phyloP scores from a whole-genome alignment of 2,329 filamentous ascomycete species.

The Monosporascus sp. region DNA sequence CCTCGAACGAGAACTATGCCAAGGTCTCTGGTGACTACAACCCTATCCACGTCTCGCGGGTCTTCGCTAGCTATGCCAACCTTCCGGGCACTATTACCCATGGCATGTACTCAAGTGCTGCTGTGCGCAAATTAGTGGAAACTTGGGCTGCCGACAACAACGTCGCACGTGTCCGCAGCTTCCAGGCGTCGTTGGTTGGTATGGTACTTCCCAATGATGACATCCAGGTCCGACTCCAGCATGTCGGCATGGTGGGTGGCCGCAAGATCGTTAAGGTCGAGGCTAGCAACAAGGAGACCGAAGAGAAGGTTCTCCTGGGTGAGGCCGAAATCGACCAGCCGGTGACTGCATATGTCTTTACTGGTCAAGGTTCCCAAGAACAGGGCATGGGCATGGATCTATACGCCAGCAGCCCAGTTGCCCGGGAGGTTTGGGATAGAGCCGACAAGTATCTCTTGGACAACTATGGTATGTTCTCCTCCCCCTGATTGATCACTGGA shows the following conservation, averaged over 20 bases:
- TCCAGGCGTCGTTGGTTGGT: conserved; percentile 93
- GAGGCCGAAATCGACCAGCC: conserved; percentile 98
- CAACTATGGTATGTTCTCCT: conserved; percentile 72
- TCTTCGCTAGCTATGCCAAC: conserved; percentile 93
- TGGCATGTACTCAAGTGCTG: conserved; percentile 98
- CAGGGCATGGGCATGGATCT: conserved; percentile 99
- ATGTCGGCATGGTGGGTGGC: conserved; percentile 94
- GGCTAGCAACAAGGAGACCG: conserved; percentile 88
- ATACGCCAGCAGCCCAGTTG: conserved; percentile 87
- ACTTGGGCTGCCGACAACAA: conserved; percentile 99
- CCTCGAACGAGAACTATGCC: conserved; percentile 96
- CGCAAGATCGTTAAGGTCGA: conserved; percentile 99
- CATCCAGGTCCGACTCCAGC: conserved; percentile 89
- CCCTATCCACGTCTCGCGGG: conserved; percentile 94
- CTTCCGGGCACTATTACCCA: conserved; percentile 96
- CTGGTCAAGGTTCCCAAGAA: conserved; percentile 95
- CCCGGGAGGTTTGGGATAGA: conserved; percentile 95
- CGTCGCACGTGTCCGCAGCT: conserved; percentile 92
- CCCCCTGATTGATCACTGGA: neutral
- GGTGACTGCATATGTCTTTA: conserved; percentile 94
- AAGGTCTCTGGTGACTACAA: conserved; percentile 98
- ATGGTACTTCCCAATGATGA: conserved; percentile 98
- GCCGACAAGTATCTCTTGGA: conserved; percentile 98
- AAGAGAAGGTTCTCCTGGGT: conserved; percentile 91
- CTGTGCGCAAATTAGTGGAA: conserved; percentile 91